A percentile compares a stretch with the other conserved stretches of the same genome.
Conservation (phyloP, 352 stramenopile genomes). For the Phytophthora pluvialis region DNA sequence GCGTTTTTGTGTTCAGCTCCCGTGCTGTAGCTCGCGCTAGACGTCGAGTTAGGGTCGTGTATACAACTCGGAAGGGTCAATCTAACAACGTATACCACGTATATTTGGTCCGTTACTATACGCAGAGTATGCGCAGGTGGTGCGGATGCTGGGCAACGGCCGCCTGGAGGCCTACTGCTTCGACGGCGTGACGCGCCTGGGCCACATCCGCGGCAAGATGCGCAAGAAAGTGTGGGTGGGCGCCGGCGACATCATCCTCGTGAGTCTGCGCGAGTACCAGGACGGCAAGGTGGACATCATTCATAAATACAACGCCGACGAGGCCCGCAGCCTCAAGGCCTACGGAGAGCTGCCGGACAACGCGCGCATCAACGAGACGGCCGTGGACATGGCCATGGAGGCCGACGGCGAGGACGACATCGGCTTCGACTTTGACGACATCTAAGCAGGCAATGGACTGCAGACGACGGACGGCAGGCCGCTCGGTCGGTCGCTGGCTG, state of each 20-base stretch:
- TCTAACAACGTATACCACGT: conserved; percentile 21
- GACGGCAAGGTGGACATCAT: conserved; percentile 99
- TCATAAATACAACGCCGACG: conserved; percentile 98
- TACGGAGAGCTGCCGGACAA: conserved; percentile 99
- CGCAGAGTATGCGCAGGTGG: conserved; percentile 98
- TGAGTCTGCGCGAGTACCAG: conserved; percentile 99
- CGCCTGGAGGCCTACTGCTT: conserved; percentile 99
- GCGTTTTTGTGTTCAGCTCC: conserved; percentile 19
- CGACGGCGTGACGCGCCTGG: conserved; percentile 97
- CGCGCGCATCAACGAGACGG: conserved; percentile 90
- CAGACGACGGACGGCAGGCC: neutral
- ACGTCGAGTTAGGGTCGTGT: conserved; percentile 8
- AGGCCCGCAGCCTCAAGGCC: conserved; percentile 98
- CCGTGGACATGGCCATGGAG: conserved; percentile 87
- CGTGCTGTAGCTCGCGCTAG: neutral
- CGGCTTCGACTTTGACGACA: conserved; percentile 92
- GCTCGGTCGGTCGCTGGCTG: neutral
- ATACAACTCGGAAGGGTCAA: conserved; percentile 8
- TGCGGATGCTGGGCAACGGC: conserved; percentile 99
- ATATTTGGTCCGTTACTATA: conserved; percentile 11
- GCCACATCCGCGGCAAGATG: conserved; percentile 99
- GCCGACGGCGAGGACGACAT: conserved; percentile 87
- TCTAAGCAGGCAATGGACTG: conserved; percentile 54
- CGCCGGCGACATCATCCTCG: conserved; percentile 98
- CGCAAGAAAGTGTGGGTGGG: conserved; percentile 99